Conservation (phyloP, 805 yeast genomes). For the Metschnikowia cubensis region DNA sequence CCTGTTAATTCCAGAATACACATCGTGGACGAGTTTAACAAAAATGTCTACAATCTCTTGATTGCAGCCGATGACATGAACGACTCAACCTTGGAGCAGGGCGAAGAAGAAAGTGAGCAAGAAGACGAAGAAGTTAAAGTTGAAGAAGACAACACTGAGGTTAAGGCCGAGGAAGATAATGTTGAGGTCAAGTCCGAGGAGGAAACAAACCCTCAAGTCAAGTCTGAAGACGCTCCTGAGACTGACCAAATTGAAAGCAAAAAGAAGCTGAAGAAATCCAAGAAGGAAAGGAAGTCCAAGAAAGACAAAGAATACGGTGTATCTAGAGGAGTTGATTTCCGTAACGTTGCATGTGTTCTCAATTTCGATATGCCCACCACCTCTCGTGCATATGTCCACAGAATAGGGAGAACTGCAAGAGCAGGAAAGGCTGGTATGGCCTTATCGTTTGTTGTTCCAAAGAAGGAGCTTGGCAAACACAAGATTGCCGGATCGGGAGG, state of each 20-base stretch:
- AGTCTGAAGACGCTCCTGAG: background rate
- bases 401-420: conserved; percentile 96
- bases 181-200: conserved; percentile 6
- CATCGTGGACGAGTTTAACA: conserved; percentile 92
- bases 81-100: conserved; percentile 48
- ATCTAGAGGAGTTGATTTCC: conserved; percentile 94
- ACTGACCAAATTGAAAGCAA: background rate
- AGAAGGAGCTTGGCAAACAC: conserved; percentile 83
- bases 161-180: background rate
- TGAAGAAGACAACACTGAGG: background rate
- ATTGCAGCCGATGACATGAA: conserved; percentile 93
- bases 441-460: conserved; percentile 83
- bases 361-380: conserved; percentile 92
- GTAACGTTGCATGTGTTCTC: conserved; percentile 91
- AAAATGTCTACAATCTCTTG: conserved; percentile 76
- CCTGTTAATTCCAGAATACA: conserved; percentile 92
- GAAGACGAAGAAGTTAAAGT: conserved; percentile 21
- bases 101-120: conserved; percentile 43
- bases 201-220: conserved; percentile 15
- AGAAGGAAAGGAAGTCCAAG: conserved; percentile 26
- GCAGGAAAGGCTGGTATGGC: conserved; percentile 96
- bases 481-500: conserved; percentile 67
- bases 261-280: conserved; percentile 5
- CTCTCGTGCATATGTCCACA: conserved; percentile 84
- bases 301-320: conserved; percentile 85